Conservation (phyloP, 2,329 filamentous ascomycete species). For the Alternaria novae-zelandiae region DNA sequence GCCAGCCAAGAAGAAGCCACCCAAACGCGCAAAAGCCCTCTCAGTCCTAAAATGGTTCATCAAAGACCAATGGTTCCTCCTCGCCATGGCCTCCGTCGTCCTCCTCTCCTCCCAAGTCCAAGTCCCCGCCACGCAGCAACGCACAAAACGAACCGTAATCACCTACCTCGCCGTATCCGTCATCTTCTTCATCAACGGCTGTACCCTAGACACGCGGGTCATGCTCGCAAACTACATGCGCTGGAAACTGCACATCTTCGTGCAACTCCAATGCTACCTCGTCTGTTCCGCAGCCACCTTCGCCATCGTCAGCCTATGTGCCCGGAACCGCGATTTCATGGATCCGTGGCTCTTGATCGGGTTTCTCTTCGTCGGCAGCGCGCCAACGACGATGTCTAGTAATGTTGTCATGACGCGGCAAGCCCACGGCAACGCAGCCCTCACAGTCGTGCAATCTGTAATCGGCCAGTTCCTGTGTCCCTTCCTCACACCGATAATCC, state of each 20-base stretch:
- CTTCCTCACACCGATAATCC: slow-evolving; percentile 69
- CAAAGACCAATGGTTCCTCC: slow-evolving; percentile 68
- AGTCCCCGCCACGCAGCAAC: slow-evolving; percentile 61
- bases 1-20: background rate
- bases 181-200: slow-evolving; percentile 74
- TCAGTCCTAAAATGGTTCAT: slow-evolving; percentile 47
- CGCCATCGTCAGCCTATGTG: slow-evolving; percentile 59
- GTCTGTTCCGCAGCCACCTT: slow-evolving; percentile 69
- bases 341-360: slow-evolving; percentile 71
- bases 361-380: slow-evolving; percentile 70
- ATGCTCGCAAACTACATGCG: slow-evolving; percentile 67
- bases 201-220: slow-evolving; percentile 69
- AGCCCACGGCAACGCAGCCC: slow-evolving; percentile 65
- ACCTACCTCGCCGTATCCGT: slow-evolving; percentile 72
- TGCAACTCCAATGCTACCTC: slow-evolving; percentile 71
- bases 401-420: slow-evolving; percentile 77
- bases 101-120: slow-evolving; percentile 62
- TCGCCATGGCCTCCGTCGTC: slow-evolving; percentile 63
- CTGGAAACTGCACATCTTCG: slow-evolving; percentile 71
- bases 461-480: slow-evolving; percentile 73
- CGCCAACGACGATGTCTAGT: slow-evolving; percentile 74
- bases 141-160: slow-evolving; percentile 58
- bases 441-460: slow-evolving; percentile 67
- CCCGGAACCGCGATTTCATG: slow-evolving; percentile 59
- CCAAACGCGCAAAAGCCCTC: slow-evolving; percentile 12